Conservation (phyloP, 2,329 filamentous ascomycete species). For the Colletotrichum coccodes region DNA sequence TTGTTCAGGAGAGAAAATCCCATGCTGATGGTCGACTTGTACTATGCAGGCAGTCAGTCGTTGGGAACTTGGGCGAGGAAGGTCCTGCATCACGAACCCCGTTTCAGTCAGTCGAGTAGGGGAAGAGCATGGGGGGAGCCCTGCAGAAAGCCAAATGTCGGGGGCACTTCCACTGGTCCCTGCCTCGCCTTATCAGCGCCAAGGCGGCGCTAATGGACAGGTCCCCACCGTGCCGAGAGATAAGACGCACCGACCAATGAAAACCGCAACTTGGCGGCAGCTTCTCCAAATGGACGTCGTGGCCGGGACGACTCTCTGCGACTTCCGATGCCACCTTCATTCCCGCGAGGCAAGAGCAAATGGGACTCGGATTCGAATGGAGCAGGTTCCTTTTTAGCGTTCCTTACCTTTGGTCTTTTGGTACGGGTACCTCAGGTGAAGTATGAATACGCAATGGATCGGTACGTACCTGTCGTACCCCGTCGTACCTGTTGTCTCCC, state of each 20-base stretch:
- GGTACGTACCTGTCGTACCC: background rate
- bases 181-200: constrained; percentile 31
- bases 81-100: background rate
- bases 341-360: constrained; percentile 7
- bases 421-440: background rate
- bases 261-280: background rate
- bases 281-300: constrained; percentile 21
- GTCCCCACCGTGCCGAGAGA: constrained; percentile 30
- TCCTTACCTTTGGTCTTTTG: constrained; percentile 9
- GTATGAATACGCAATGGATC: no score
- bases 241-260: constrained; percentile 28
- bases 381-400: constrained; percentile 7
- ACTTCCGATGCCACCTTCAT: background rate
- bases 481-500: background rate
- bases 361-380: background rate
- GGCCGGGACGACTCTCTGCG: constrained; percentile 4
- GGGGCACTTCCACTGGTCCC: constrained; percentile 4
- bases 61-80: background rate
- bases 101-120: background rate
- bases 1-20: no score
- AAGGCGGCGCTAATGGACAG: constrained; percentile 6
- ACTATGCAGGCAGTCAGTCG: background rate
- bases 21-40: no score
- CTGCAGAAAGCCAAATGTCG: background rate
- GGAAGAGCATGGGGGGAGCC: constrained; percentile 10